Conservation (phyloP, 2,329 filamentous ascomycete genomes). For the Nemania bipapillata region DNA sequence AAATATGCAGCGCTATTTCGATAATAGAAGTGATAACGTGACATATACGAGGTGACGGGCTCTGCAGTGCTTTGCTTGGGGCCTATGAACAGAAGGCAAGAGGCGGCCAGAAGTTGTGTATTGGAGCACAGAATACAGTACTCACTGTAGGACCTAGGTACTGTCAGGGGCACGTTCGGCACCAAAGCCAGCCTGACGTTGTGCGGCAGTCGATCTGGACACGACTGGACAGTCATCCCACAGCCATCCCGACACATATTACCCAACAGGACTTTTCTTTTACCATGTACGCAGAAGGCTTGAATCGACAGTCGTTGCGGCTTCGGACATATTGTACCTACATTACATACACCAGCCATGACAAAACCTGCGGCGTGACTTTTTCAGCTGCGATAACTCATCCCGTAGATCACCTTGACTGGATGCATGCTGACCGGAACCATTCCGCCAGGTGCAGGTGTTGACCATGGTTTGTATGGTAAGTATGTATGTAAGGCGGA, state of each 20-base stretch:
- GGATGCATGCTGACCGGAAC: conserved; percentile 21
- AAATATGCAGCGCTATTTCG: conserved; percentile 26
- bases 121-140: conserved; percentile 15
- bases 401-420: conserved; percentile 16
- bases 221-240: conserved; percentile 37
- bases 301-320: conserved; percentile 30
- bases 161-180: conserved; percentile 35
- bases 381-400: conserved; percentile 30
- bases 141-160: conserved; percentile 13
- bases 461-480: background rate
- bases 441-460: conserved; percentile 25
- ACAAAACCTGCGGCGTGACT: conserved; percentile 5
- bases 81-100: conserved; percentile 31
- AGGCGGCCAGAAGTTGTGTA: conserved; percentile 14
- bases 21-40: conserved; percentile 38
- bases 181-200: conserved; percentile 32
- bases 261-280: conserved; percentile 3
- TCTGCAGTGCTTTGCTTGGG: conserved; percentile 32
- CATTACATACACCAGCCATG: conserved; percentile 16
- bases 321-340: conserved; percentile 17
- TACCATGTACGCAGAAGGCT: background rate
- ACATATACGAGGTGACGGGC: conserved; percentile 41
- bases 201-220: conserved; percentile 28
- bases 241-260: conserved; percentile 33
- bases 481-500: conserved; percentile 7